A percentile compares a stretch with the other conserved stretches of the same genome.
Conservation (phyloP, 371 early-diverging fungal genomes). For the Chytridium lagenaria region DNA sequence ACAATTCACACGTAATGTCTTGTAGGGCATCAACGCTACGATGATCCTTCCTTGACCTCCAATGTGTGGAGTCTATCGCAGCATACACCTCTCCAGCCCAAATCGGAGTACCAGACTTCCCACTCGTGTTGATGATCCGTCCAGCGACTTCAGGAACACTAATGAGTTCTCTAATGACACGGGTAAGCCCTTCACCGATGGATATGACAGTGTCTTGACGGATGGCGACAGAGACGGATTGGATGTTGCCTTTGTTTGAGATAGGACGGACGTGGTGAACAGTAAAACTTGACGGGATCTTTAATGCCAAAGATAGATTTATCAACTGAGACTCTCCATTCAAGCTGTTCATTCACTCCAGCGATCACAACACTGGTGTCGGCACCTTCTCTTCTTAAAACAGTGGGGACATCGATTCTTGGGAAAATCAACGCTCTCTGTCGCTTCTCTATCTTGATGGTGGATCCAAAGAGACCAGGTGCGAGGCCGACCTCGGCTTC, state of each 20-base stretch:
- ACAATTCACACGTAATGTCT: constrained; percentile 4
- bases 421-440: constrained; percentile 32
- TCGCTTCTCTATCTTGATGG: constrained; percentile 1
- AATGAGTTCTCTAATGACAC: constrained; percentile 18
- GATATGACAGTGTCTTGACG: constrained; percentile 30
- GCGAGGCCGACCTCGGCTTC: constrained; percentile 26
- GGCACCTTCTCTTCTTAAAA: constrained; percentile 4
- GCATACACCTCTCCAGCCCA: constrained; percentile 11
- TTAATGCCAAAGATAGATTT: constrained; percentile 19
- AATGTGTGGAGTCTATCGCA: background rate
- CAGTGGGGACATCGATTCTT: constrained; percentile 30
- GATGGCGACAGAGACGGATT: constrained; percentile 15
- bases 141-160: constrained; percentile 16
- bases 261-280: constrained; percentile 28
- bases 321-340: constrained; percentile 27
- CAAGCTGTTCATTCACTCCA: constrained; percentile 22
- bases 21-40: constrained; percentile 10
- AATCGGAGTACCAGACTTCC: background rate
- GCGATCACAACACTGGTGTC: constrained; percentile 29
- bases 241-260: constrained; percentile 6
- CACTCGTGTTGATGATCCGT: background rate
- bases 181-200: constrained; percentile 17
- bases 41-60: background rate
- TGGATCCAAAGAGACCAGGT: constrained; percentile 16
- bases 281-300: constrained; percentile 29